These are phyloP conservation scores for Stygiomarasmius scandens DNA, from an alignment of 1,284 basidiomycete species.

Conservation along the genomic window DNA sequence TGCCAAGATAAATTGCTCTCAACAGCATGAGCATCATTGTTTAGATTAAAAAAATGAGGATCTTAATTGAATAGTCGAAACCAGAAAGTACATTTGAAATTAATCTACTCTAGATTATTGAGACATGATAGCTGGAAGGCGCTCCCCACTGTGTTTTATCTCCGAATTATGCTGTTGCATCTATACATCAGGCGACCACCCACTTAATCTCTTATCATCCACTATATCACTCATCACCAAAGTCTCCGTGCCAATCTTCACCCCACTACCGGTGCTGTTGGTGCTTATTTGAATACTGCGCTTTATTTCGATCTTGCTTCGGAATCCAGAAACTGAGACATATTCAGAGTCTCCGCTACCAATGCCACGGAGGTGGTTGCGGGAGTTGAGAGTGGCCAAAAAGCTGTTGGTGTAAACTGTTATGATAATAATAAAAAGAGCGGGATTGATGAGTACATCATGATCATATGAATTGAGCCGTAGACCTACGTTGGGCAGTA, in stretches of 20 bases:
- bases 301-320: background rate
- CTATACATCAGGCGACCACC: too few relatives aligned
- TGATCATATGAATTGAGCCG: too few relatives aligned
- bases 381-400: slow-evolving; percentile 51
- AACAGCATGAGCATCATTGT: too few relatives aligned
- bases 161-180: too few relatives aligned
- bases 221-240: background rate
- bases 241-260: background rate
- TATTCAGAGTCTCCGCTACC: background rate
- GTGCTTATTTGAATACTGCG: background rate
- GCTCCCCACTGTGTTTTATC: too few relatives aligned
- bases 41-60: too few relatives aligned
- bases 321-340: background rate
- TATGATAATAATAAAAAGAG: background rate
- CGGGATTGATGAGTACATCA: too few relatives aligned
- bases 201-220: background rate
- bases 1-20: too few relatives aligned
- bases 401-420: slow-evolving; percentile 53
- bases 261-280: background rate
- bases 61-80: too few relatives aligned
- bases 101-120: too few relatives aligned
- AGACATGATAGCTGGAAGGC: too few relatives aligned
- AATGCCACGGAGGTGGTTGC: slow-evolving; percentile 23
- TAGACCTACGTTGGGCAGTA: slow-evolving; percentile 5
- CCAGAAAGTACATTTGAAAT: too few relatives aligned